A percentile compares a stretch with the other conserved stretches of the same genome.
These are phyloP conservation scores for Phylloporus sp. DNA, from an alignment of 768 basidiomycete species.

Conservation along the genomic window DNA sequence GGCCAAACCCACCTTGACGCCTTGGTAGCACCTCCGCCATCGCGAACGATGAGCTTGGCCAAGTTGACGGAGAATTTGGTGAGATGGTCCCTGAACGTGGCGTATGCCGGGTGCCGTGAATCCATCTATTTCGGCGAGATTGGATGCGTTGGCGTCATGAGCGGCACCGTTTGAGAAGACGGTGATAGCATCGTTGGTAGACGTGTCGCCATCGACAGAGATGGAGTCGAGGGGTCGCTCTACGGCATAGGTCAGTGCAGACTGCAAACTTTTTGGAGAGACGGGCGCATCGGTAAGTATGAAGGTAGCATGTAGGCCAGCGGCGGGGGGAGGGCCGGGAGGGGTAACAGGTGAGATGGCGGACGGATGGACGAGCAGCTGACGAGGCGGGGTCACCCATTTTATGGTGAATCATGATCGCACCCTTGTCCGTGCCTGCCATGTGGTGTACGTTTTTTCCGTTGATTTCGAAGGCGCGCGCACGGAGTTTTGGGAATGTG, in stretches of 20 bases:
- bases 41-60: constrained; percentile 91
- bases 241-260: constrained; percentile 85
- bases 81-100: constrained; percentile 72
- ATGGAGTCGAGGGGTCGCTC: constrained; percentile 96
- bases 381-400: constrained; percentile 62
- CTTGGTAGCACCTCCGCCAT: constrained; percentile 97
- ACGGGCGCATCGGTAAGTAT: constrained; percentile 91
- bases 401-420: constrained; percentile 97
- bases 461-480: constrained; percentile 64
- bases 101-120: constrained; percentile 54
- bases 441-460: constrained; percentile 73
- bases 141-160: constrained; percentile 33
- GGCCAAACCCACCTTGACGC: constrained; percentile 70
- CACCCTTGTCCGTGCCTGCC: constrained; percentile 98
- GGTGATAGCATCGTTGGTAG: constrained; percentile 92
- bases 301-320: constrained; percentile 80
- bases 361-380: constrained; percentile 20
- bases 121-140: constrained; percentile 62
- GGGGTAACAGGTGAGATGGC: background rate
- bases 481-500: constrained; percentile 94
- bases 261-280: constrained; percentile 73
- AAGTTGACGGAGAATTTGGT: constrained; percentile 86
- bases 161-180: constrained; percentile 90
- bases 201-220: constrained; percentile 97
- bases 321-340: constrained; percentile 19